Percentiles rank a stretch among this genome's conserved stretches.
Evolutionary conservation across 2,329 filamentous ascomycete genomes (phyloP).

Genomic region (Emydomyces testavorans): DNA sequence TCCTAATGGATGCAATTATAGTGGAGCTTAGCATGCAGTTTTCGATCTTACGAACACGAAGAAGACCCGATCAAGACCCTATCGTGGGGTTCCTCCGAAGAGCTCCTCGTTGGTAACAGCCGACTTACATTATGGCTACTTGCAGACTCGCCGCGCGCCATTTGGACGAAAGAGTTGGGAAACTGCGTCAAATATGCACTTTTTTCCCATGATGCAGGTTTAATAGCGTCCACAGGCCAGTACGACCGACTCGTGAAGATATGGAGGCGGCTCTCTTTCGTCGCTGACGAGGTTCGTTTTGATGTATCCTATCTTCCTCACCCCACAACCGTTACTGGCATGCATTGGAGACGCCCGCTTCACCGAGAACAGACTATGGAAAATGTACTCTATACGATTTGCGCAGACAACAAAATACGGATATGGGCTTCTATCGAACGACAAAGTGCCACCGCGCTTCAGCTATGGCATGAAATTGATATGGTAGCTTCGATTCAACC

Average conservation of each 20-base stretch:
- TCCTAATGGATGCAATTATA: slow-evolving; percentile 21
- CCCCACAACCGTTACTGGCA: slow-evolving; percentile 61
- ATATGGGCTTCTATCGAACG: slow-evolving; percentile 73
- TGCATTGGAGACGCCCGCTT: slow-evolving; percentile 75
- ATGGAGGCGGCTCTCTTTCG: slow-evolving; percentile 80
- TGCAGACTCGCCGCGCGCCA: slow-evolving; percentile 32
- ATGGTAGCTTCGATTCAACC: slow-evolving; percentile 58
- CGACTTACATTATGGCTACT: slow-evolving; percentile 58
- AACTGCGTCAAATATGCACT: slow-evolving; percentile 61
- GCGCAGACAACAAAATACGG: slow-evolving; percentile 65
- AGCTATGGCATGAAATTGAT: slow-evolving; percentile 72
- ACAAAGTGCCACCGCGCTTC: slow-evolving; percentile 54
- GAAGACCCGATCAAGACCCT: slow-evolving; percentile 44
- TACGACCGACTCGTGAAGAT: slow-evolving; percentile 81
- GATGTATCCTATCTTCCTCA: slow-evolving; percentile 87
- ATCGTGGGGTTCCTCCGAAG: slow-evolving; percentile 79
- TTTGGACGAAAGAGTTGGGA: slow-evolving; percentile 67
- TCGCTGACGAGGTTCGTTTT: slow-evolving; percentile 70
- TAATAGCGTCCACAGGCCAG: slow-evolving; percentile 69
- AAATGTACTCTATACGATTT: slow-evolving; percentile 83
- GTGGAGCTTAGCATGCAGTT: slow-evolving; percentile 49
- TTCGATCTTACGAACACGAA: slow-evolving; percentile 37
- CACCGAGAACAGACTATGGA: slow-evolving; percentile 67
- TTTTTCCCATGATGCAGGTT: slow-evolving; percentile 75
- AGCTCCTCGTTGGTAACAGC: slow-evolving; percentile 66